Percentiles rank a stretch among this genome's conserved stretches.
These are phyloP conservation scores for Rhodotorula mucilaginosa DNA, from an alignment of 1,284 basidiomycete genomes.

Conservation along the genomic window DNA sequence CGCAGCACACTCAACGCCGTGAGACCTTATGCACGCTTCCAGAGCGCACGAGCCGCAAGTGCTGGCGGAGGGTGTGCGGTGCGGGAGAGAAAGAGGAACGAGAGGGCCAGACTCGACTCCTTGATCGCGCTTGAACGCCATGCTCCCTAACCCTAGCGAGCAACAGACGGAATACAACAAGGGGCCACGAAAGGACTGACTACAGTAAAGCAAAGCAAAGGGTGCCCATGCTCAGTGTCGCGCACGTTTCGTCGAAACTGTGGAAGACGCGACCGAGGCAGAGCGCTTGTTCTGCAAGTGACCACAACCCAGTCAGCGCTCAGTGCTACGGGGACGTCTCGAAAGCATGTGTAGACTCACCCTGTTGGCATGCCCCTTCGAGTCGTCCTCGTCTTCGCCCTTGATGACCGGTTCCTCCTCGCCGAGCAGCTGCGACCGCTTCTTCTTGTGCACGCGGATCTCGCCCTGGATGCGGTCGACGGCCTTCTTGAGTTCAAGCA, in stretches of 20 bases:
- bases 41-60: no score
- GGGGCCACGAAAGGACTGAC: no score
- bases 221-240: constrained; percentile 9
- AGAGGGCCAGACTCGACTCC: no score
- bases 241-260: constrained; percentile 30
- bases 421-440: constrained; percentile 55
- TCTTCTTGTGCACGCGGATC: constrained; percentile 64
- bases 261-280: constrained; percentile 31
- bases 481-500: constrained; percentile 84
- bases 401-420: constrained; percentile 28
- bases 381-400: constrained; percentile 23
- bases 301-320: not conserved
- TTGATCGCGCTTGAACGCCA: no score
- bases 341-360: constrained; percentile 5
- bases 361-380: constrained; percentile 9
- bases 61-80: not conserved
- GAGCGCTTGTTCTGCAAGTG: constrained; percentile 28
- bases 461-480: constrained; percentile 83
- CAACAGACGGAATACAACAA: no score
- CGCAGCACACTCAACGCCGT: no score
- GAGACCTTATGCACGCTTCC: no score
- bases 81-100: not conserved
- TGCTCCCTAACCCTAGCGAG: no score
- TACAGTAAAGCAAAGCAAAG: no score
- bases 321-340: no score